A percentile compares a stretch with the other conserved stretches of the same genome.
Conservation (phyloP, 371 early-diverging fungal genomes). For the Parasitella parasitica region DNA sequence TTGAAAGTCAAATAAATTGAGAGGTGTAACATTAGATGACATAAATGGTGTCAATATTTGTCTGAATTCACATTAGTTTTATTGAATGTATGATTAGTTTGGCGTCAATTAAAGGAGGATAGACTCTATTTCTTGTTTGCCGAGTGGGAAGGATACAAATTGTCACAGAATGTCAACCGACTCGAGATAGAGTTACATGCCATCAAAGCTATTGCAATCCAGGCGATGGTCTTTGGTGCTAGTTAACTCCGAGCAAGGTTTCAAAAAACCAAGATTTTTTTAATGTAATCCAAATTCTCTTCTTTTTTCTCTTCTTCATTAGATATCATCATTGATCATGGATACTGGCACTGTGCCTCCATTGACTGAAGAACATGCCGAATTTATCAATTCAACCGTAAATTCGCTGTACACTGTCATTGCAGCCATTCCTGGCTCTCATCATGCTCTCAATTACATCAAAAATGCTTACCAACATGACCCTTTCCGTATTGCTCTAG, state of each 20-base stretch:
- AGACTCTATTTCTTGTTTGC: no score
- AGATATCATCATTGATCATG: neutral
- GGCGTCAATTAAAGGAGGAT: no score
- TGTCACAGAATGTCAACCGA: no score
- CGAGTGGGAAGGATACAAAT: no score
- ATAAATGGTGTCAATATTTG: neutral
- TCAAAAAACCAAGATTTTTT: neutral
- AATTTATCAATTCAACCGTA: slow-evolving; percentile 48
- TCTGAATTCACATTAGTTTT: no score
- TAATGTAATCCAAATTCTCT: neutral
- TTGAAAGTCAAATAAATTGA: slow-evolving; percentile 5
- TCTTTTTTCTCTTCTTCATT: neutral
- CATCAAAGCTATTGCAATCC: neutral
- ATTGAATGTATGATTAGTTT: no score
- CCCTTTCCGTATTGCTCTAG: slow-evolving; percentile 90
- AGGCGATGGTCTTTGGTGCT: neutral
- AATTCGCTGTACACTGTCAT: slow-evolving; percentile 42
- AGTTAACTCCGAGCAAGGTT: neutral
- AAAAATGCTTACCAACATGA: slow-evolving; percentile 95
- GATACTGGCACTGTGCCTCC: neutral
- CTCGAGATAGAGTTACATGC: neutral
- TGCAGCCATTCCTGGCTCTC: slow-evolving; percentile 72
- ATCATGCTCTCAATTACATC: slow-evolving; percentile 78
- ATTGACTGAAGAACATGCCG: slow-evolving; percentile 29
- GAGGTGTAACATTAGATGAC: neutral